These are phyloP conservation scores for Endocladia muricata DNA, from an alignment of 31 red algal genomes.

Conservation along the genomic window DNA sequence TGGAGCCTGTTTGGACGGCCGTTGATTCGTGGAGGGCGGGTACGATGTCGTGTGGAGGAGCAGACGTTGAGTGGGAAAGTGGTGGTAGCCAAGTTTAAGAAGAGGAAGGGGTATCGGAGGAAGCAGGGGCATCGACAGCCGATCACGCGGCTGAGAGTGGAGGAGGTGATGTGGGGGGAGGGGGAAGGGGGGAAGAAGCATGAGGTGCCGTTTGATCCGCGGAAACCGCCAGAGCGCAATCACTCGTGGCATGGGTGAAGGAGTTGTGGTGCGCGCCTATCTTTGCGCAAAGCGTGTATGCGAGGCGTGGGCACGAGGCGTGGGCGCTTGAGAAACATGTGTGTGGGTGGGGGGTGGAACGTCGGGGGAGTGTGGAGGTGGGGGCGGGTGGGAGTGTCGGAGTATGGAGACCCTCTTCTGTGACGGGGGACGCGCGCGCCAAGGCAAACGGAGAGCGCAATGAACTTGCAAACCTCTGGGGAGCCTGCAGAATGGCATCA, in stretches of 20 bases:
- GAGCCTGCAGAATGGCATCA: too few species aligned
- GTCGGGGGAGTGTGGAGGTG: too few species aligned
- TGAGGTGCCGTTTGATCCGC: constrained; percentile 22
- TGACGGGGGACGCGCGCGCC: too few species aligned
- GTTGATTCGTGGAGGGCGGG: constrained; percentile 47
- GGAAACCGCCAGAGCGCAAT: constrained; percentile 18
- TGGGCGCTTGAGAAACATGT: too few species aligned
- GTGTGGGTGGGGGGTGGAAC: too few species aligned
- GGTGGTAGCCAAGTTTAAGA: constrained; percentile 80
- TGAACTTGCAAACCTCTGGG: too few species aligned
- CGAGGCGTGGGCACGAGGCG: too few species aligned
- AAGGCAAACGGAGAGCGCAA: too few species aligned
- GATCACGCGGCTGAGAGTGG: constrained; percentile 75
- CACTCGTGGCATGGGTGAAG: constrained; percentile 1
- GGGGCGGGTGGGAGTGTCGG: too few species aligned
- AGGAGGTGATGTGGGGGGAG: constrained; percentile 50
- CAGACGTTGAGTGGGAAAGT: constrained; percentile 76
- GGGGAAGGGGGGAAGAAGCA: constrained; percentile 47
- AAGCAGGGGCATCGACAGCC: constrained; percentile 86
- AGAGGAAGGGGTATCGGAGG: constrained; percentile 79
- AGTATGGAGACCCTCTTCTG: too few species aligned
- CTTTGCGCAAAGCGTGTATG: too few species aligned
- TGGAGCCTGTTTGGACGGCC: constrained; percentile 85
- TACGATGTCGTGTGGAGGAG: constrained; percentile 70
- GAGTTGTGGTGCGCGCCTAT: too few species aligned